Base-by-base conservation (phyloP, 176 grass and related monocot genomes). In the Cocos nucifera region DNA sequence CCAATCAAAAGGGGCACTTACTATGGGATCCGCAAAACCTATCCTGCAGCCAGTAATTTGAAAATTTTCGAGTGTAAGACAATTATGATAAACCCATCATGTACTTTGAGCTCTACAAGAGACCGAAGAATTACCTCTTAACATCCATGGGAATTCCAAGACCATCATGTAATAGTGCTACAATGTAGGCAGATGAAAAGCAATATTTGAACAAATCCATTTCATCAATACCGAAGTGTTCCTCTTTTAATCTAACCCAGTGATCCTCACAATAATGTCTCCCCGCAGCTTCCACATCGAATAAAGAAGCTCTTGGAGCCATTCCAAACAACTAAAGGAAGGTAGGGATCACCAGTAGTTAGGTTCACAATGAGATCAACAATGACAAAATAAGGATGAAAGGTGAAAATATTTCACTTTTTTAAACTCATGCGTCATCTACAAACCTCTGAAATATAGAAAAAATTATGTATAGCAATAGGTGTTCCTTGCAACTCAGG, bases 131-230 rank as follows among this genome's bases (percentile, higher is more conserved):
- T 63, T 63, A 63, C 61, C 39, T 18, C 39, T 63, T 63, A 49
- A 20, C 61, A 9, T 63, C 61, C 35, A 63, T 49, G 22, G 61
- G 61, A 63, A 63, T 19, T 50, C 61, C 61, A 63, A 63, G 61
- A 24, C 39, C 19, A 49, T 63, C 61, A 50, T 50, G 61, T 17
- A 63, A 49, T 63, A 63, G 39, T 15, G 61, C n/a, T 19, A 63
- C 39, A 18, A 63, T 50, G 17, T 49, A 63, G 22, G 61, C 61
- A 49, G 61, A 63, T 63, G 61, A 63, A 50, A 63, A 63, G 27
- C 61, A 63, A 24, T 63, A 63, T 63, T 63, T 63, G 4, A 49
- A 3, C 35, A 63, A 22, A 14, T 63, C 61, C 61, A 50, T 49
- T 21, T 63, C 61, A 63, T 63, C 39, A 6, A 63, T 50, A 20